These are phyloP conservation scores for Hemisphaericaspora lyxosophila DNA, from an alignment of 1,139 yeast species.

Conservation along the genomic window DNA sequence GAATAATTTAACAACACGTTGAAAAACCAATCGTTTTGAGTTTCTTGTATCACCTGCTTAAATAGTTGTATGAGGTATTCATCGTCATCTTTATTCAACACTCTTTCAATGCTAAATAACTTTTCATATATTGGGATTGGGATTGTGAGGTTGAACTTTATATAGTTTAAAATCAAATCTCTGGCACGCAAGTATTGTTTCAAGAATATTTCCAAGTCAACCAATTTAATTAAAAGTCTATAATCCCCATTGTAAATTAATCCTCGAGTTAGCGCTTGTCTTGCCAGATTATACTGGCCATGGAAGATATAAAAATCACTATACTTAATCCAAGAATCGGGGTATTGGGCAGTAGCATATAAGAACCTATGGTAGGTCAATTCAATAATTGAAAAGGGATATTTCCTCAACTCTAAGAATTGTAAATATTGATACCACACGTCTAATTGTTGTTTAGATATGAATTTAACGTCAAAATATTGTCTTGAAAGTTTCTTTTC, in stretches of 20 bases:
- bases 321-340: constrained; percentile 63
- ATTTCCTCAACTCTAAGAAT: constrained; percentile 45
- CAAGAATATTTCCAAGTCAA: constrained; percentile 37
- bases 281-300: constrained; percentile 33
- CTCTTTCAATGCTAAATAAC: constrained; percentile 37
- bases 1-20: constrained; percentile 18
- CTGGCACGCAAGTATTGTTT: constrained; percentile 36
- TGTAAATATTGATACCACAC: constrained; percentile 64
- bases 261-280: constrained; percentile 36
- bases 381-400: constrained; percentile 28
- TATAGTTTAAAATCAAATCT: constrained; percentile 31
- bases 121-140: constrained; percentile 39
- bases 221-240: constrained; percentile 33
- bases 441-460: constrained; percentile 46
- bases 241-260: constrained; percentile 23
- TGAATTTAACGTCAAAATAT: constrained; percentile 45
- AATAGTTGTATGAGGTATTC: constrained; percentile 27
- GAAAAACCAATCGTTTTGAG: constrained; percentile 26
- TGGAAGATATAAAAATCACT: constrained; percentile 43
- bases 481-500: constrained; percentile 59
- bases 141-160: constrained; percentile 27
- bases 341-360: constrained; percentile 51
- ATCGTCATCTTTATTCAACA: constrained; percentile 23
- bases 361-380: constrained; percentile 60
- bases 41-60: constrained; percentile 22